Base-by-base conservation (phyloP, 352 stramenopile genomes). In the Phytophthora quininea region DNA sequence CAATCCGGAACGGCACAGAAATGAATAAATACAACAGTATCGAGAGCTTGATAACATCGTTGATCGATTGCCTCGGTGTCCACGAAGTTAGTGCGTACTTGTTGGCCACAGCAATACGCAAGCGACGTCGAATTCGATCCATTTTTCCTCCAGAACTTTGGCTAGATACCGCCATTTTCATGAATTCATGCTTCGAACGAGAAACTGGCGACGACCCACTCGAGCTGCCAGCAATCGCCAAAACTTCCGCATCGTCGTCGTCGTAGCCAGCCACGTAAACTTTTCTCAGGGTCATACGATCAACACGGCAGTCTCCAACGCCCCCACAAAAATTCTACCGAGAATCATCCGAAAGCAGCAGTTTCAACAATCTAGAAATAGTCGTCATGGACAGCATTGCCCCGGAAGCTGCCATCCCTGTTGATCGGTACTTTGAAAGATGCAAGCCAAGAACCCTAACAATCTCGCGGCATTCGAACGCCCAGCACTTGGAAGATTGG, bases 1-100 rank as follows among this genome's bases (percentile, higher is more conserved):
- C 82, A 31, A 92, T 70, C 9, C 82, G 79, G 40, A 90, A 74
- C 14, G 84, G 82, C 3, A 90, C 64, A 15, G 67, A 86, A 11
- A 87, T 19, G 32, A 84, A 49, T 15, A 80, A 62, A 60, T 91
- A 90, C 4, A 86, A 27, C 35, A 69, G 46, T 0, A 51, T 35
- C 24, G 56, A 68, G 15, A 84, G 49, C 24, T 64, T 77, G 31
- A 79, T 33, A 1, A 38, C 33, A 3, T 77, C 60, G 15, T 46
- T 69, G 30, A 83, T 58, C 1, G 73, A 85, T 32, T 82, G 60
- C 9, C 76, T 58, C 5, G 77, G 73, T 12, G 66, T 63, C 80
- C 80, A 88, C 31, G 77, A 73, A 2, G 86, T 43, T 35, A n/a
- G 46, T 19, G 54, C 46, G 10, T 62, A 62, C 43, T 48, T 31